A percentile compares a stretch with the other conserved stretches of the same genome.
Evolutionary conservation across 1,284 basidiomycete genomes (phyloP).

Genomic region (Inonotus obliquus): DNA sequence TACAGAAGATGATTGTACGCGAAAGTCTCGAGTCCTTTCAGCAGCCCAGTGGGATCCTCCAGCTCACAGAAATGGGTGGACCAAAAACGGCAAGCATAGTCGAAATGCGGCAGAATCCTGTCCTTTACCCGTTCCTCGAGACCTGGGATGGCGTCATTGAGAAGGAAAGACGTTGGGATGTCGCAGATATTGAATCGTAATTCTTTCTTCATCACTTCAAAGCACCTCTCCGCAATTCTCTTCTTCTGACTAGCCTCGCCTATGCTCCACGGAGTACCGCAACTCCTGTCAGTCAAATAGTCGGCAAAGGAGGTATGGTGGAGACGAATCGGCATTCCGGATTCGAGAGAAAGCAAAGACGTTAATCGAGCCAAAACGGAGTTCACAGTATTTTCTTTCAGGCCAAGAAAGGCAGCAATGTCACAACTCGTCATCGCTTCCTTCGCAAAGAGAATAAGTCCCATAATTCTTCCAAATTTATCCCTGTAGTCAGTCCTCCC

Average conservation of each 20-base stretch:
- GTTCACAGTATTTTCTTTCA: not conserved
- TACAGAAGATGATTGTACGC: not conserved
- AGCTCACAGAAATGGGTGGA: not conserved
- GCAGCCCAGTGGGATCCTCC: not conserved
- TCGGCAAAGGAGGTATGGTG: not conserved
- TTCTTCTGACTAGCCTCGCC: not conserved
- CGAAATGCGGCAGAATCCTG: not conserved
- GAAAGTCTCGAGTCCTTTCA: not conserved
- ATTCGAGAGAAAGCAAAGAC: not conserved
- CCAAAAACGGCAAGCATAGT: not conserved
- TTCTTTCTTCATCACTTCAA: not conserved
- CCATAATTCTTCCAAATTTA: not conserved
- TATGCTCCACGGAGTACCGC: not conserved
- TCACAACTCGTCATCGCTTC: not conserved
- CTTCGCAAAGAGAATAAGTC: not conserved
- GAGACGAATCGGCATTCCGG: not conserved
- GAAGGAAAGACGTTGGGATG: not conserved
- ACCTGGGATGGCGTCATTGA: not conserved
- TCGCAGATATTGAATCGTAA: not conserved
- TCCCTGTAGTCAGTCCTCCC: not conserved
- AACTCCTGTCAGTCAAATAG: not conserved
- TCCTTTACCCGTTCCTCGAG: not conserved
- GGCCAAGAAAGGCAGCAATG: not conserved
- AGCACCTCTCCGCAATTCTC: not conserved
- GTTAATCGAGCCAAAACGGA: not conserved